Evolutionary conservation across 1,139 yeast species (phyloP), one percentile per base, ranked within the genome.

Genomic region (Pneumocystis jirovecii): DNA sequence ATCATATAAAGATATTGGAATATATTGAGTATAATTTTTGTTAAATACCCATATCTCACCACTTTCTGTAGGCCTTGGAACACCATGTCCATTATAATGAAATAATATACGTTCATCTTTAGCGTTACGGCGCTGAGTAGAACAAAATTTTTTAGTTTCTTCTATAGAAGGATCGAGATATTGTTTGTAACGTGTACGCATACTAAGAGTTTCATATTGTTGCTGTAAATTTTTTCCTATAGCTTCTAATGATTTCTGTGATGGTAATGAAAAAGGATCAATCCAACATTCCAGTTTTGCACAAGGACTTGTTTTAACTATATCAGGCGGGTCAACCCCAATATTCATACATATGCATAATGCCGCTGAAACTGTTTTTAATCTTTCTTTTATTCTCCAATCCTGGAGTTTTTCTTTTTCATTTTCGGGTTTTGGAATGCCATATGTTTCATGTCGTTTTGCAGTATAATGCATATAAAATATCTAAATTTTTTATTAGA

Each of bases 31-130:
- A 74, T 91, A 95, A 0, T 96, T 96, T 70, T 97, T 79, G 75
- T 93, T 93, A 77, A 93, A 93, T 19, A 95, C 97, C 99, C 99
- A 93, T 31, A 93, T 89, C 73, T 93, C 99, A n/a, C 99, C 99
- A 65, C 91, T 85, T 39, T 90, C 84, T 0, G 98, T 95, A 0
- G 99, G 98, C 70, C 90, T 90, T 0, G 99, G 99, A 1, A 93
- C 99, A 21, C 99, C 99, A 73, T 93, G 99, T 3, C 99, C 99
- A 72, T 93, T 93, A 74, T 95, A 93, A 74, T 95, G 98, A 75
- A 93, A 93, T 65, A 93, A 75, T 12, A 91, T 87, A 65, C 98
- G 81, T 64, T 79, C 81, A 19, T 93, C 97, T 72, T 93, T 88
- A 3, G 97, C 96, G 66, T 88, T 87, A 66, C 97, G 80, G 70